Base-by-base conservation (phyloP, 495 filamentous ascomycete genomes). In the Penicillium fimorum region DNA sequence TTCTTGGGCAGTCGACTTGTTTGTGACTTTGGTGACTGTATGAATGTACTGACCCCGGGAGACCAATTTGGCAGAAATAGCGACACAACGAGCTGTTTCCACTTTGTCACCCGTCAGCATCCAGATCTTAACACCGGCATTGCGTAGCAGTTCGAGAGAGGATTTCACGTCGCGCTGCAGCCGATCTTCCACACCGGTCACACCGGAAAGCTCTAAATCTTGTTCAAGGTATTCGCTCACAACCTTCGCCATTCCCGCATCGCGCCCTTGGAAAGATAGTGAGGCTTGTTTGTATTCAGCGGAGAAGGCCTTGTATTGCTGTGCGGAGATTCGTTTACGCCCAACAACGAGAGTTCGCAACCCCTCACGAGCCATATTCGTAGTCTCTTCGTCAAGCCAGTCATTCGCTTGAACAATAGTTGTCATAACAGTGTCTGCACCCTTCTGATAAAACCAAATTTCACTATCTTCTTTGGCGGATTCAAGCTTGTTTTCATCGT, bases 41-140 rank as follows among this genome's bases (percentile, higher is more conserved):
- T 97, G 91, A 56, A 99, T 95, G 69, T 93, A 94, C 70, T 99
- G 95, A 1, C 92, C 91, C 53, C 95, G 79, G 7, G 91, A 85
- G n/a, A 99, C 93, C 20, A 99, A 78, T 72, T 96, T 97, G 18
- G 92, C 87, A 61, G 86, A 91, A 32, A 99, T 90, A 15, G 95
- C 95, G 8, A 99, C 93, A 71, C 95, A 99, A 30, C 93, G 86
- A 12, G 95, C 95, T 27, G 95, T 99, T 71, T 99, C 95, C 2
- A 97, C 91, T 72, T 99, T 99, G 77, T 99, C 95, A 30, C 95
- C 95, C 0, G 95, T 99, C 63, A 99, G 77, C 95, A 99, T 99
- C 95, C 95, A 99, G 53, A 97, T 96, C 73, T 96, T 97, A 67
- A 99, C 90, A n/a, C 95, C 95, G 9, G 95, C 95, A 68, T 99